Evolutionary conservation across 768 basidiomycete genomes (phyloP), one percentile per base, ranked within the genome.

Genomic region (Boletus fagicola): DNA sequence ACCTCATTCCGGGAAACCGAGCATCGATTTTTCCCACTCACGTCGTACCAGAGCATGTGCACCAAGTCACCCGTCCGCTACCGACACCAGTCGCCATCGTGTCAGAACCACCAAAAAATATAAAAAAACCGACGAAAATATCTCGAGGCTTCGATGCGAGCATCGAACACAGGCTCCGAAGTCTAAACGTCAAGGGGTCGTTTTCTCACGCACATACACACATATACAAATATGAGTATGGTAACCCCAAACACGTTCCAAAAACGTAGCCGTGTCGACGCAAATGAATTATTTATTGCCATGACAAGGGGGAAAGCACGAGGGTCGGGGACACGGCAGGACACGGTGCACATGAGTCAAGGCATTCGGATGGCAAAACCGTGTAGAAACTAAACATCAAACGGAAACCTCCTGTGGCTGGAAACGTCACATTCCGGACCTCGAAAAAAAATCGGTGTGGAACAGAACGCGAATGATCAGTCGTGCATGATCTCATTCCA

Each of bases 41-140:
- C 8, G 33, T 53, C 47, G 49, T 40, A 30, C 24, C 4, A 26
- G 39, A 49, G 46, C 65, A 66, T 62, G 60, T 68, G 65, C 44
- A 61, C 40, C 59, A 36, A 24, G 35, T 46, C 66, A 65, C 50
- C 65, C 65, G 65, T 68, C 43, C 60, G 53, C 65, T 55, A 44
- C 65, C 63, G 65, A 59, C 18, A 12, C 28, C 28, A n/a, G 20
- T 31, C 30, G 7, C 13, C 43, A 10, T 53, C 50, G 13, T 31
- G 16, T 48, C 45, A 33, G 31, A 42, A 36, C 48, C 38, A 20
- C 40, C 36, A n/a, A 24, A 33, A 33, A 33, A 33, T 7, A 33
- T 7, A 46, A n/a, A 35, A 35, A 5, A 18, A 12, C n/a, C 35
- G 36, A 44, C 45, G 52, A 47, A 38, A 40, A 46, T 49, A 47